Percentiles rank a stretch among this genome's conserved stretches.
phyloP scores from a whole-genome alignment of 257 asterid genomes.

The Schizonepeta tenuifolia region DNA sequence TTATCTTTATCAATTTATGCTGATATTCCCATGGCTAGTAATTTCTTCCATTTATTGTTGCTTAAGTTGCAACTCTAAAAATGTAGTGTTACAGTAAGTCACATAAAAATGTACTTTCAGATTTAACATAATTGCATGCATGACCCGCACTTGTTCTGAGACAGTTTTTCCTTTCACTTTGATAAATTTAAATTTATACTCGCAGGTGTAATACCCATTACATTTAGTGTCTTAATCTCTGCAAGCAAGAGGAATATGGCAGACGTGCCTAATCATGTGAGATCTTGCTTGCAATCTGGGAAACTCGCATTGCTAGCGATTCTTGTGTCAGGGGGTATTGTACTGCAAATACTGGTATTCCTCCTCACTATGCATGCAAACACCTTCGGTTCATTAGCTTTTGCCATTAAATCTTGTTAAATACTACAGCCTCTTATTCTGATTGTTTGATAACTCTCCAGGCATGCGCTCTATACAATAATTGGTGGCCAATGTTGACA shows the following conservation, averaged over 20 bases:
- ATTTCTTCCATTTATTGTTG: conserved; percentile 15
- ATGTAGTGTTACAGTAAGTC: background rate
- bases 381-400: conserved; percentile 23
- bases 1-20: conserved; percentile 4
- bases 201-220: background rate
- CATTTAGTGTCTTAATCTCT: conserved; percentile 33
- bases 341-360: conserved; percentile 83
- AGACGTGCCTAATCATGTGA: conserved; percentile 67
- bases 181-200: conserved; percentile 14
- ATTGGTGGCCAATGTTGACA: conserved; percentile 99
- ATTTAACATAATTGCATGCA: conserved; percentile 10
- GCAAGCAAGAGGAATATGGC: conserved; percentile 62
- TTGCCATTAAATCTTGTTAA: conserved; percentile 20
- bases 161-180: conserved; percentile 17
- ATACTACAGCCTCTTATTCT: conserved; percentile 29
- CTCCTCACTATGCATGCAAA: conserved; percentile 13
- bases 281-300: conserved; percentile 83
- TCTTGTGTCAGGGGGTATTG: conserved; percentile 91
- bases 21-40: conserved; percentile 15
- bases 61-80: background rate
- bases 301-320: conserved; percentile 85
- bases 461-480: conserved; percentile 92
- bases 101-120: conserved; percentile 10
- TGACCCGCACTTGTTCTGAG: conserved; percentile 18
- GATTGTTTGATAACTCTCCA: conserved; percentile 42